Percentiles rank a stretch among this genome's conserved stretches.
These are phyloP conservation scores for Sporothrix brasiliensis DNA, from an alignment of 2,329 filamentous ascomycete genomes.

Conservation along the genomic window DNA sequence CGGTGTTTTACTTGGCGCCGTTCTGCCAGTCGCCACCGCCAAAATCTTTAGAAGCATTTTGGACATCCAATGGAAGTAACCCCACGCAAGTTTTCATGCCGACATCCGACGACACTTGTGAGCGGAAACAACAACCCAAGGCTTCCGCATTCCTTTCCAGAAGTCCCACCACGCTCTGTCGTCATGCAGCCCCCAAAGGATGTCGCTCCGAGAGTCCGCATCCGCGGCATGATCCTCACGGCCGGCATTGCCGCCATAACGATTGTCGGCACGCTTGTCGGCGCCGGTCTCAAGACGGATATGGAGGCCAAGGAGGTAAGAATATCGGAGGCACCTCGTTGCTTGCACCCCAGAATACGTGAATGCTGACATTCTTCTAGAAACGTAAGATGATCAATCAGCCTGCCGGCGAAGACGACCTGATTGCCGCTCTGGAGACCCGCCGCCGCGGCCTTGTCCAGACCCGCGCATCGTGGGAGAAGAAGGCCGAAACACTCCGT, in stretches of 20 bases:
- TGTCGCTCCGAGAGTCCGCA: slow-evolving; percentile 27
- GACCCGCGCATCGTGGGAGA: slow-evolving; percentile 40
- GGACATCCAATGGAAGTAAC: slow-evolving; percentile 19
- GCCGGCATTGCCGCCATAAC: slow-evolving; percentile 41
- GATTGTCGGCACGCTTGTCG: slow-evolving; percentile 42
- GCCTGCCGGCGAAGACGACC: slow-evolving; percentile 38
- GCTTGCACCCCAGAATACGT: background rate
- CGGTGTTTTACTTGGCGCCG: background rate
- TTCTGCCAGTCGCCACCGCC: slow-evolving; percentile 36
- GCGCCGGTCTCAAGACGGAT: slow-evolving; percentile 43
- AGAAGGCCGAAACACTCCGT: slow-evolving; percentile 41
- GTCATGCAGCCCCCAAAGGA: slow-evolving; percentile 13
- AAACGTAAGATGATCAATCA: slow-evolving; percentile 36
- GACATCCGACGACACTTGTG: background rate
- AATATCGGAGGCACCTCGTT: background rate
- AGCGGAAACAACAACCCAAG: no score
- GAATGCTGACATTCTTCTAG: background rate
- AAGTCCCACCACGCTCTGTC: background rate
- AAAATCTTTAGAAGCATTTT: slow-evolving; percentile 18
- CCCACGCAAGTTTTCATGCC: slow-evolving; percentile 4
- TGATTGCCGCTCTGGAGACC: slow-evolving; percentile 41
- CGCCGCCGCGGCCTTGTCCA: slow-evolving; percentile 38
- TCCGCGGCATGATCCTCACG: slow-evolving; percentile 36
- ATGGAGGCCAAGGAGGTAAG: slow-evolving; percentile 37
- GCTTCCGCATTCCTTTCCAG: background rate